Base-by-base conservation (phyloP, 1,139 yeast genomes). In the Taphrina flavorubra region DNA sequence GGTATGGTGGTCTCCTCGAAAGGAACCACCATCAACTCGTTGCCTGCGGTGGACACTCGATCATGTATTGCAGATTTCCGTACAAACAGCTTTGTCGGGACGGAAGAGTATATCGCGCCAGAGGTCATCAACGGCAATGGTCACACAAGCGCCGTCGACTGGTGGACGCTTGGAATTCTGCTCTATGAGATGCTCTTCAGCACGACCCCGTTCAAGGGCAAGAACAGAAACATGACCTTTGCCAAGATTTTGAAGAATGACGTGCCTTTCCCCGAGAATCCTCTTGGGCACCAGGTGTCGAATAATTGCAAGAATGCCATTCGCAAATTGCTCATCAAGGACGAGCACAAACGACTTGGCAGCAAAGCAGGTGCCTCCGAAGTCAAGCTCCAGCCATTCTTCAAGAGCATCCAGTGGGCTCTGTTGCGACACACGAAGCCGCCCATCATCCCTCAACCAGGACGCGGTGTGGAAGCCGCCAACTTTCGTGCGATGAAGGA, bases 121-220 rank as follows among this genome's bases (percentile, higher is more conserved):
- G 99, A 94, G 77, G 99, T 94, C 10, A 94, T 94, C 70, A 82
- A 96, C 75, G 98, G 99, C 1, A 90, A 92, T 73, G 99, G 99
- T 0, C 99, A 94, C 76, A 94, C 98, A 0, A 89, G 94, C 34
- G 97, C 98, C 0, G 99, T 94, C 18, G 99, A 94, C 78, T 94
- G 99, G 99, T 94, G 99, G 99, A 94, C 99, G 0, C 81, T 94
- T 72, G 99, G 99, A 1, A 92, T 94, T 47, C 83, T 94, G 74
- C 82, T 92, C 36, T 94, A 86, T 77, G 99, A 94, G 76, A 94
- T 94, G 99, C 81, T 94, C 51, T 92, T 86, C 77, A 98, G 98
- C 1, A 89, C 92, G 10, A 94, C 99, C 0, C 99, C 99, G 0
- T 94, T 94, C 80, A 94, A 94, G 78, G 99, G 99, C 6, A 82